Evolutionary conservation across 148 eudicot genomes (phyloP).

Genomic region (Cornus controversa): DNA sequence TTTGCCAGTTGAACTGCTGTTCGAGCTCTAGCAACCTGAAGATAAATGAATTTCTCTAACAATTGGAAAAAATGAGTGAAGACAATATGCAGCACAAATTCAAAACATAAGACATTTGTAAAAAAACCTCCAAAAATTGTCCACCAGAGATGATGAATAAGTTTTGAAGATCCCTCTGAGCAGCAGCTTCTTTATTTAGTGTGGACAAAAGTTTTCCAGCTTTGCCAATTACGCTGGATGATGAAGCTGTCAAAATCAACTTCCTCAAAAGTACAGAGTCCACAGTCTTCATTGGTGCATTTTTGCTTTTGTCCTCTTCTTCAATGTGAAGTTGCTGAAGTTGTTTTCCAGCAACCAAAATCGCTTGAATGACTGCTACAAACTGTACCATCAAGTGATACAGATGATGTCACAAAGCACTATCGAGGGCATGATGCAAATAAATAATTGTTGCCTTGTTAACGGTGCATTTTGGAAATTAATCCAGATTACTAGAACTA

Average conservation of each 20-base stretch:
- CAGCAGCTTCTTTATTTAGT: constrained; percentile 87
- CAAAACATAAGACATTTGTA: constrained; percentile 5
- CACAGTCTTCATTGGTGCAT: constrained; percentile 25
- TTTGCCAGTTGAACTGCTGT: constrained; percentile 51
- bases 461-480: too few relatives aligned
- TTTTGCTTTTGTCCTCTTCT: constrained; percentile 23
- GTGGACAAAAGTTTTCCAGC: constrained; percentile 67
- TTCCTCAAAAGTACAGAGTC: constrained; percentile 66
- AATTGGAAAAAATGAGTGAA: neutral
- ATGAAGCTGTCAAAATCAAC: constrained; percentile 64
- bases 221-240: constrained; percentile 57
- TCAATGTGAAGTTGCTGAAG: constrained; percentile 63
- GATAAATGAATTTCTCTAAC: constrained; percentile 9
- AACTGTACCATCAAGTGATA: constrained; percentile 52
- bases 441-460: neutral
- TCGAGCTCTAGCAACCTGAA: constrained; percentile 62
- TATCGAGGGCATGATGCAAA: constrained; percentile 5
- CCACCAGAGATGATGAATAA: constrained; percentile 60
- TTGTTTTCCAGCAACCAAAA: constrained; percentile 71
- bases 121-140: constrained; percentile 67
- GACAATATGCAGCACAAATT: neutral
- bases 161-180: constrained; percentile 59
- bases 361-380: constrained; percentile 73
- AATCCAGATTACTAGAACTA: too few relatives aligned
- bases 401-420: neutral